Percentiles rank a stretch among this genome's conserved stretches.
Conservation (phyloP, 2,329 filamentous ascomycete species). For the Ceratocystis cubensis region DNA sequence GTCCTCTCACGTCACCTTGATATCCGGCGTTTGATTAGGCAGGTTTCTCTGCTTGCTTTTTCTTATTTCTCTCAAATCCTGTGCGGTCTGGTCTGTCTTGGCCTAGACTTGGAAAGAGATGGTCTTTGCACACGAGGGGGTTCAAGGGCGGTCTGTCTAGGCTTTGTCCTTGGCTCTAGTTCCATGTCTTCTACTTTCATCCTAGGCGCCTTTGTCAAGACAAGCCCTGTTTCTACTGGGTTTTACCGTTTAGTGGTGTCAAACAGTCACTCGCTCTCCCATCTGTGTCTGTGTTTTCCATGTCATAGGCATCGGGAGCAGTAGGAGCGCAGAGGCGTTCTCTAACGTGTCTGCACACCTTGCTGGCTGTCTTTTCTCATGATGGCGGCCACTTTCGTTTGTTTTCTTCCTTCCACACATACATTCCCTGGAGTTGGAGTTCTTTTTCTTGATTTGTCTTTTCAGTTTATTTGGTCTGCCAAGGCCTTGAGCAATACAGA, state of each 20-base stretch:
- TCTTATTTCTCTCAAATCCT: not conserved
- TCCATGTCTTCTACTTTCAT: not conserved
- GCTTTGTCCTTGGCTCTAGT: not conserved
- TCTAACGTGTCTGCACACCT: not conserved
- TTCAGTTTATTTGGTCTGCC: conserved; percentile 20
- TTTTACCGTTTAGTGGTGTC: not conserved
- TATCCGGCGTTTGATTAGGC: not conserved
- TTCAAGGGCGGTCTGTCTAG: not conserved
- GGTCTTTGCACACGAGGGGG: not conserved
- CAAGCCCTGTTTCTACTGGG: not conserved
- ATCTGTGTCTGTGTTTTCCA: not conserved
- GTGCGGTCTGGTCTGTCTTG: not conserved
- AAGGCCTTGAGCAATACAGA: conserved; percentile 20
- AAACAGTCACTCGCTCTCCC: not conserved
- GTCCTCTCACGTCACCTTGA: not conserved
- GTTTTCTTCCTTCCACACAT: conserved; percentile 11
- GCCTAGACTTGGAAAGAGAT: not conserved
- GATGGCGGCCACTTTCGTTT: conserved; percentile 10
- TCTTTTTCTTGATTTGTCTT: conserved; percentile 16
- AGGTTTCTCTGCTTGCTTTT: not conserved
- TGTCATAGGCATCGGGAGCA: not conserved
- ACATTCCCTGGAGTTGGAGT: conserved; percentile 21
- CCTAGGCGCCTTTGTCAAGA: not conserved
- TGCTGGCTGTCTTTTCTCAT: conserved; percentile 1
- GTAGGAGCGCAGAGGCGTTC: not conserved